Evolutionary conservation across 306 rosid species (phyloP).

Genomic region (Citrullus mucosospermus): DNA sequence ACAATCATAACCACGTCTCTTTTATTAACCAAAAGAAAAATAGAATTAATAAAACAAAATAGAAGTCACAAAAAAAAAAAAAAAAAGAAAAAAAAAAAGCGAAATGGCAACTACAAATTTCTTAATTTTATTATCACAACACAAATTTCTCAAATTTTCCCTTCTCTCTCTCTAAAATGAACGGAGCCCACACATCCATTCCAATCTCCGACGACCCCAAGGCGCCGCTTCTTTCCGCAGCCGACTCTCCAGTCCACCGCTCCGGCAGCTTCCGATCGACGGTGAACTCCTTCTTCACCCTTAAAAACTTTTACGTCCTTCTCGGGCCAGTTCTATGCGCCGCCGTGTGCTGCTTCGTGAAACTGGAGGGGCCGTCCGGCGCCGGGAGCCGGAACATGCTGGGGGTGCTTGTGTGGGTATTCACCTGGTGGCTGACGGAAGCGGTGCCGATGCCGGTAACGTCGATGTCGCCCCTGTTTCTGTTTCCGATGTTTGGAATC

Average conservation of each 20-base stretch:
- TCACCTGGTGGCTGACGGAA: conserved; percentile 79
- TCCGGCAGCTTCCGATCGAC: conserved; percentile 6
- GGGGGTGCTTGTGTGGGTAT: conserved; percentile 66
- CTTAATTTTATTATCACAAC: too few species aligned
- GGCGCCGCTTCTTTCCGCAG: conserved; percentile 52
- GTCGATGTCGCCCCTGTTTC: conserved; percentile 71
- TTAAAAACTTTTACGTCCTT: conserved; percentile 23
- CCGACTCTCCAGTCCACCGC: conserved; percentile 7
- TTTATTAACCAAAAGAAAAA: too few species aligned
- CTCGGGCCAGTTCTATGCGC: conserved; percentile 54
- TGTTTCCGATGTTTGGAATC: conserved; percentile 65
- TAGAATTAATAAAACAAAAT: too few species aligned
- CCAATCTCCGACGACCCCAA: conserved; percentile 28
- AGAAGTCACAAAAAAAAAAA: too few species aligned
- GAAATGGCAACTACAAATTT: too few species aligned
- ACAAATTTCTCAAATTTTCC: neutral
- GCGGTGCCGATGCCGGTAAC: conserved; percentile 85
- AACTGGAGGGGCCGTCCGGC: conserved; percentile 24
- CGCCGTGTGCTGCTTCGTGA: conserved; percentile 31
- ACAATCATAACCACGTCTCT: too few species aligned
- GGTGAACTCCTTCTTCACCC: conserved; percentile 20
- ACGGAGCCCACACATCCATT: conserved; percentile 7
- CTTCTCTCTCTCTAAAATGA: conserved; percentile 14
- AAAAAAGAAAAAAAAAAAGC: too few species aligned
- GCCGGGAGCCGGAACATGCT: conserved; percentile 47